Evolutionary conservation across 164 flowering plant species (phyloP), one percentile per base, ranked within the genome.

Genomic region (Malania oleifera): DNA sequence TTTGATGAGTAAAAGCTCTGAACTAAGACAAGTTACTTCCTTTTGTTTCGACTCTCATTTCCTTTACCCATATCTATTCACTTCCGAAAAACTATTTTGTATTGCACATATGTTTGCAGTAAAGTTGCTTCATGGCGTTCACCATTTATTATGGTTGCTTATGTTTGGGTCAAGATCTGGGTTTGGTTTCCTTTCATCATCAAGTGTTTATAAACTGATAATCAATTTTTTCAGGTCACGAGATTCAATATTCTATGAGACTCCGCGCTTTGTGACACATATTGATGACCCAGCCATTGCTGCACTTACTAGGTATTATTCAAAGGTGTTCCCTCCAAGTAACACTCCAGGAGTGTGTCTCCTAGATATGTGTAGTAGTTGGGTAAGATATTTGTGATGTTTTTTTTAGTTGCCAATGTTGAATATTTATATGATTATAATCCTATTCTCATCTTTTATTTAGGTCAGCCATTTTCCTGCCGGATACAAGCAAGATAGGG

Each of bases 221-320:
- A 47, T 35, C 35, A 37, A 25, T 50, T 64, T 77, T 67, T 47
- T 41, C 77, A 91, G 96, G 67, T 74, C 91, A 50, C 61, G 91
- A 39, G 98, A 91, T 82, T 41, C 85, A 27, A 22, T 57, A 29
- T 91, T 91, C 73, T 91, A 91, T 69, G 89, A 84, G 37, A 58
- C 76, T 52, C 98, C 98, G 9, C 90, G 96, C 3, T 85, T 89
- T 72, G 96, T 91, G 66, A 91, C 96, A 35, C 98, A 89, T 60
- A 86, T 91, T 58, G 98, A 91, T 76, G 95, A 91, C 80, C 87
- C 89, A 5, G 96, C 96, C 34, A 89, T 91, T 69, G 78, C 86
- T 70, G 92, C 95, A 18, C 91, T 91, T 51, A 91, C 96, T 6
- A 87, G 84, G 59, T 89, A 78, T 40, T 91, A 91, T 72, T 79